phyloP scores from a whole-genome alignment of 345 rosid genomes.

The Tarenaya hassleriana region DNA sequence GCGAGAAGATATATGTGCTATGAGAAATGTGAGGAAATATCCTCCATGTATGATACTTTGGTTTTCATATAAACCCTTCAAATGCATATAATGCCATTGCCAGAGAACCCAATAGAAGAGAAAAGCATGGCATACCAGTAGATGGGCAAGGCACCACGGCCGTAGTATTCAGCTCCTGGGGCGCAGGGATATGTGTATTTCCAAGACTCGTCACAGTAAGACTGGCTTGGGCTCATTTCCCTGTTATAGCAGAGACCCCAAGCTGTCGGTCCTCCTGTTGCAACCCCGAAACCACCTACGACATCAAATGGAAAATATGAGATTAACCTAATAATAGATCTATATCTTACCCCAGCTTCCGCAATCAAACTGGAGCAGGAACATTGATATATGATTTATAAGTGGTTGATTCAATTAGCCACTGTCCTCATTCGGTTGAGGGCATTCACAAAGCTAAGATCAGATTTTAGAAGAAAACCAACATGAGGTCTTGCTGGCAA shows the following conservation, averaged over 20 bases:
- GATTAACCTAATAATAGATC: too few relatives aligned
- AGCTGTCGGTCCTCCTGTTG: conserved; percentile 96
- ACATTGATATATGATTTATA: not conserved
- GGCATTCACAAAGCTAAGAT: not conserved
- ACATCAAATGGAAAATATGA: too few relatives aligned
- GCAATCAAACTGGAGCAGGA: too few relatives aligned
- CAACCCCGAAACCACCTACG: conserved; percentile 88
- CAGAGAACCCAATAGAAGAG: not conserved
- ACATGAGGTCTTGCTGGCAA: conserved; percentile 90
- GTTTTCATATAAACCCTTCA: too few relatives aligned
- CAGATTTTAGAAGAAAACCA: conserved; percentile 15
- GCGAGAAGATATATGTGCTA: too few relatives aligned
- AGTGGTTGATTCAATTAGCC: too few relatives aligned
- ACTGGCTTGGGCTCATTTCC: conserved; percentile 91
- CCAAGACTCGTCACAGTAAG: conserved; percentile 72
- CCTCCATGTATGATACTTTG: too few relatives aligned
- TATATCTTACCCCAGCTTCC: too few relatives aligned
- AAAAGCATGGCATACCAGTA: conserved; percentile 49
- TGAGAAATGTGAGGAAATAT: too few relatives aligned
- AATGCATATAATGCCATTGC: not conserved
- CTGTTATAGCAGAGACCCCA: conserved; percentile 90
- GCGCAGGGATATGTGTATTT: conserved; percentile 59
- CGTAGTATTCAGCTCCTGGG: conserved; percentile 95
- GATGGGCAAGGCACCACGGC: conserved; percentile 89
- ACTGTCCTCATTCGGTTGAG: too few relatives aligned